Conservation (phyloP, 495 filamentous ascomycete species). For the Endocarpon pusillum region DNA sequence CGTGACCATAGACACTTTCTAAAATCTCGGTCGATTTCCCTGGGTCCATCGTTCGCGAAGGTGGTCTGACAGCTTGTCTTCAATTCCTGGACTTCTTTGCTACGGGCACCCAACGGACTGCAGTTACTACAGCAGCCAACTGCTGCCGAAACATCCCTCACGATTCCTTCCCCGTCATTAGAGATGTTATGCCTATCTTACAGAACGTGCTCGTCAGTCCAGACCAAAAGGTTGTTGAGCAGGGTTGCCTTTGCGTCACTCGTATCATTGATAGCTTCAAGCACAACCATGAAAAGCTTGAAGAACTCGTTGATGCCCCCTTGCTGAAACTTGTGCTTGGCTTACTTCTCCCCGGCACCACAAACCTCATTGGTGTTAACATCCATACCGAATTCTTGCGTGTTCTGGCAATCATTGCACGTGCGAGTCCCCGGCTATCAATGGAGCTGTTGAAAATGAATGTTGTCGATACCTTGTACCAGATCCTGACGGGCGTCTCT, state of each 20-base stretch:
- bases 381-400: conserved; percentile 95
- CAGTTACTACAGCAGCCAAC: conserved; percentile 92
- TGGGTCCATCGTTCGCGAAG: conserved; percentile 87
- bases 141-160: conserved; percentile 93
- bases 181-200: conserved; percentile 89
- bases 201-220: conserved; percentile 76
- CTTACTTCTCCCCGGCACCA: conserved; percentile 81
- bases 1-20: conserved; percentile 53
- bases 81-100: conserved; percentile 95
- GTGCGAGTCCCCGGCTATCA: conserved; percentile 72
- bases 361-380: conserved; percentile 84
- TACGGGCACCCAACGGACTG: conserved; percentile 89
- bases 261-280: conserved; percentile 94
- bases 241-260: conserved; percentile 91
- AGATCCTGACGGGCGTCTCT: conserved; percentile 92
- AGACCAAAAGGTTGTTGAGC: conserved; percentile 93
- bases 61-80: conserved; percentile 82
- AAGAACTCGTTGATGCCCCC: conserved; percentile 76
- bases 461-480: conserved; percentile 92
- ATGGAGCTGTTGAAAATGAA: conserved; percentile 91
- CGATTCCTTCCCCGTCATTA: conserved; percentile 74
- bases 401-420: conserved; percentile 73
- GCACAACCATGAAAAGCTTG: conserved; percentile 67
- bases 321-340: conserved; percentile 78
- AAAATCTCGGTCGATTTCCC: conserved; percentile 98